These are phyloP conservation scores for Aspergillus fumigatus DNA, from an alignment of 2,329 filamentous ascomycete species.

Conservation along the genomic window DNA sequence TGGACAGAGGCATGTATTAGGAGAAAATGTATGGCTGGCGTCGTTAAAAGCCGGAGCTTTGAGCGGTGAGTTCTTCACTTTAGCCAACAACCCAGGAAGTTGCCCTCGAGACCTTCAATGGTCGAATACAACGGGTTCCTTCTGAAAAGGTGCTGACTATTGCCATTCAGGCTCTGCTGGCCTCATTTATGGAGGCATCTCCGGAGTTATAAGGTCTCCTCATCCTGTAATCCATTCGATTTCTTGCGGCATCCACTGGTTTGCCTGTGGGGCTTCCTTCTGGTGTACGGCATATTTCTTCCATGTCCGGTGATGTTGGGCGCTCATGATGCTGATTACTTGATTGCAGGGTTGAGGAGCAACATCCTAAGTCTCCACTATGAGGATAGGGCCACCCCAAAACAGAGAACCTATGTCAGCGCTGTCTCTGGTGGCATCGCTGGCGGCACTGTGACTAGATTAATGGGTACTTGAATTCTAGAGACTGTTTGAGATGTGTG, in stretches of 20 bases:
- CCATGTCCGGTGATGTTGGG: not conserved
- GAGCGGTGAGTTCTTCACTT: conserved; percentile 47
- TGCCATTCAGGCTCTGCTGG: conserved; percentile 44
- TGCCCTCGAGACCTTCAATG: not conserved
- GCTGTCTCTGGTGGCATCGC: conserved; percentile 67
- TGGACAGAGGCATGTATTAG: conserved; percentile 12
- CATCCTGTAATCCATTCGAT: conserved; percentile 66
- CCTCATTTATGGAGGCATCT: conserved; percentile 60
- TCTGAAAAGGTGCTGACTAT: not conserved
- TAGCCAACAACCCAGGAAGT: not conserved
- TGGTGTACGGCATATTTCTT: conserved; percentile 55
- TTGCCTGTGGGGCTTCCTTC: conserved; percentile 69
- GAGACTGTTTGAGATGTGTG: not conserved
- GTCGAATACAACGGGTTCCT: not conserved
- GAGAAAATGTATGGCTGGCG: conserved; percentile 22
- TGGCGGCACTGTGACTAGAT: conserved; percentile 51
- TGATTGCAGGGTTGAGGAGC: conserved; percentile 39
- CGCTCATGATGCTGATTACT: conserved; percentile 13
- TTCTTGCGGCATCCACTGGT: conserved; percentile 74
- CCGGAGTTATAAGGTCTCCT: conserved; percentile 65
- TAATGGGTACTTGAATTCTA: conserved; percentile 46
- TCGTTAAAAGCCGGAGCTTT: conserved; percentile 58
- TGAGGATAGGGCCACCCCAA: conserved; percentile 50
- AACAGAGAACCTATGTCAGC: conserved; percentile 63
- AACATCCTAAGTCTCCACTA: conserved; percentile 45